phyloP scores from a whole-genome alignment of 192 early-diverging fungal species.

The Spizellomyces sp. region DNA sequence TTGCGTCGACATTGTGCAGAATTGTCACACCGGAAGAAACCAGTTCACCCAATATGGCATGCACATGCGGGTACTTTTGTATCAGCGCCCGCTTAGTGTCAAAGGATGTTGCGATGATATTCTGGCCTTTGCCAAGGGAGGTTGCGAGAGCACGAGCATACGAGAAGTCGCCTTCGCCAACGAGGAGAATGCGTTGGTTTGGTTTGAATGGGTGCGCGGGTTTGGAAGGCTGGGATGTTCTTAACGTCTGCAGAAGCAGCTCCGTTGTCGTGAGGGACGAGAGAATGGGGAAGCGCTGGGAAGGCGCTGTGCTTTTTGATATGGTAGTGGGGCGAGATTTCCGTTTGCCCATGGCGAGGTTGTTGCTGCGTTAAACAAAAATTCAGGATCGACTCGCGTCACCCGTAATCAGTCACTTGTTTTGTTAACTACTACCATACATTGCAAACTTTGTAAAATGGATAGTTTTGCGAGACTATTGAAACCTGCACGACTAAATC shows the following conservation, averaged over 20 bases:
- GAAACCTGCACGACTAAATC: too few species aligned
- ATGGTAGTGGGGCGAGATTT: not conserved
- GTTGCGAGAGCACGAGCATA: constrained; percentile 38
- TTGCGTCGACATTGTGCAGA: constrained; percentile 37
- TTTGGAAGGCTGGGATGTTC: constrained; percentile 2
- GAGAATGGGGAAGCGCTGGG: constrained; percentile 8
- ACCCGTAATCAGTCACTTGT: too few species aligned
- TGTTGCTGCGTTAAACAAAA: too few species aligned
- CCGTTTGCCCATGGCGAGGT: too few species aligned
- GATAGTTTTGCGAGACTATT: too few species aligned
- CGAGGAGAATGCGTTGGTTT: constrained; percentile 41
- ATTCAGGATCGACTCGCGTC: too few species aligned
- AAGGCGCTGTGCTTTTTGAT: not conserved
- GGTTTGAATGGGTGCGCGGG: constrained; percentile 10
- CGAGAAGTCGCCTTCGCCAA: constrained; percentile 53
- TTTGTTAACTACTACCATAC: too few species aligned
- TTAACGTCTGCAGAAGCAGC: constrained; percentile 31
- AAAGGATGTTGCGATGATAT: constrained; percentile 33
- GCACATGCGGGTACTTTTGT: constrained; percentile 25
- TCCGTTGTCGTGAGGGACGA: constrained; percentile 9
- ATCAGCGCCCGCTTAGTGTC: constrained; percentile 21
- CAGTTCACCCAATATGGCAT: constrained; percentile 9
- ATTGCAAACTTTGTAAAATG: too few species aligned
- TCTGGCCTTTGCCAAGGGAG: constrained; percentile 13
- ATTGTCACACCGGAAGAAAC: constrained; percentile 8